These are phyloP conservation scores for Suillus subluteus DNA, from an alignment of 768 basidiomycete genomes.

Conservation along the genomic window DNA sequence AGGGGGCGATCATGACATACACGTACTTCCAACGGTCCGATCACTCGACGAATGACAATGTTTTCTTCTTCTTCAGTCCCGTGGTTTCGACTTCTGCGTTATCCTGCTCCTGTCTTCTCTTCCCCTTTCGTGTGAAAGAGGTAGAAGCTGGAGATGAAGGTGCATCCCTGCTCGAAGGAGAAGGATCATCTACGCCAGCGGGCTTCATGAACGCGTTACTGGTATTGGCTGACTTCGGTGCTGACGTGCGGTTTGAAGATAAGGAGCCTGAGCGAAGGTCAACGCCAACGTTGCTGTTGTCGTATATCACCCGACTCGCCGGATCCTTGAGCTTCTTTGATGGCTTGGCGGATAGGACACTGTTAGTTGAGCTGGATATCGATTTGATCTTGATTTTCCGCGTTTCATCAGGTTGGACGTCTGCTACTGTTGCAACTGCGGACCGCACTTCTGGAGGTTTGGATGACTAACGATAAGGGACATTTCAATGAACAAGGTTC, in stretches of 20 bases:
- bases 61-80: constrained; percentile 30
- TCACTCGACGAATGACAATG: constrained; percentile 28
- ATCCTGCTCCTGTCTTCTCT: constrained; percentile 30
- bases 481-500: constrained; percentile 22
- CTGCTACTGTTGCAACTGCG: background rate
- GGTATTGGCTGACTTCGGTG: constrained; percentile 11
- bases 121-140: constrained; percentile 15
- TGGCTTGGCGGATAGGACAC: background rate
- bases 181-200: constrained; percentile 56
- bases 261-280: constrained; percentile 44
- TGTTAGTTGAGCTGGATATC: constrained; percentile 26
- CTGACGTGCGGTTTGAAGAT: constrained; percentile 17
- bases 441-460: constrained; percentile 8
- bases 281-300: constrained; percentile 50
- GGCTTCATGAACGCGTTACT: constrained; percentile 52
- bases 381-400: constrained; percentile 14
- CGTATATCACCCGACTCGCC: constrained; percentile 40
- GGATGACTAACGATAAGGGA: constrained; percentile 22
- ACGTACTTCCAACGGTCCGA: constrained; percentile 22
- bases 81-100: constrained; percentile 22
- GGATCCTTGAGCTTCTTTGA: constrained; percentile 6
- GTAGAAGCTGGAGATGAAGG: background rate
- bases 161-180: constrained; percentile 14
- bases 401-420: constrained; percentile 6
- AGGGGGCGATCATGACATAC: constrained; percentile 28